phyloP scores from a whole-genome alignment of 345 rosid genomes.

The Pistacia vera region DNA sequence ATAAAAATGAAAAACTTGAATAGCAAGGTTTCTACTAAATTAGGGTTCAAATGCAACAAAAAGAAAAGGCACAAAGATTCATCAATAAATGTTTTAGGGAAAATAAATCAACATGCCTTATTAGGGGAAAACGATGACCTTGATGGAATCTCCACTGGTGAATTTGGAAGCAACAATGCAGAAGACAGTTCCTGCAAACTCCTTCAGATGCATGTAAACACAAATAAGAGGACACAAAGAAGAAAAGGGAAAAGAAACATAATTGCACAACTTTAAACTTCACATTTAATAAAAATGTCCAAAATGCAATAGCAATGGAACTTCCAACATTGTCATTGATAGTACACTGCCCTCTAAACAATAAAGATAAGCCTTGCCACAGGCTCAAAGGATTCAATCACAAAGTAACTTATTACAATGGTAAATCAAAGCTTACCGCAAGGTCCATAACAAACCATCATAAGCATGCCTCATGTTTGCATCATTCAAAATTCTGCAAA shows the following conservation, averaged over 20 bases:
- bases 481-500: constrained; percentile 76
- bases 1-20: not conserved
- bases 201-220: constrained; percentile 50
- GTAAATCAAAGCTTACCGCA: constrained; percentile 54
- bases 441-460: constrained; percentile 89
- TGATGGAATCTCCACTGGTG: constrained; percentile 36
- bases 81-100: constrained; percentile 1
- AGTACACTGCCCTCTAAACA: not conserved
- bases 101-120: constrained; percentile 36
- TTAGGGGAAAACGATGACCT: constrained; percentile 34
- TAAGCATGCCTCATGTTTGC: constrained; percentile 70
- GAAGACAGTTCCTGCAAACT: constrained; percentile 76
- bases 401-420: constrained; percentile 4
- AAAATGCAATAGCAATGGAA: not conserved
- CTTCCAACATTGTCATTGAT: not conserved
- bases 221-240: constrained; percentile 11
- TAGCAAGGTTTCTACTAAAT: not conserved
- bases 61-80: not conserved
- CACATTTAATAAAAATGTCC: not conserved
- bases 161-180: constrained; percentile 40
- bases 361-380: not conserved
- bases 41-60: not conserved
- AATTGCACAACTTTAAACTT: not conserved
- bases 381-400: not conserved
- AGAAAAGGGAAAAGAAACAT: not conserved